Evolutionary conservation across 1,284 basidiomycete species (phyloP).

Genomic region (Ganoderma multipileum): DNA sequence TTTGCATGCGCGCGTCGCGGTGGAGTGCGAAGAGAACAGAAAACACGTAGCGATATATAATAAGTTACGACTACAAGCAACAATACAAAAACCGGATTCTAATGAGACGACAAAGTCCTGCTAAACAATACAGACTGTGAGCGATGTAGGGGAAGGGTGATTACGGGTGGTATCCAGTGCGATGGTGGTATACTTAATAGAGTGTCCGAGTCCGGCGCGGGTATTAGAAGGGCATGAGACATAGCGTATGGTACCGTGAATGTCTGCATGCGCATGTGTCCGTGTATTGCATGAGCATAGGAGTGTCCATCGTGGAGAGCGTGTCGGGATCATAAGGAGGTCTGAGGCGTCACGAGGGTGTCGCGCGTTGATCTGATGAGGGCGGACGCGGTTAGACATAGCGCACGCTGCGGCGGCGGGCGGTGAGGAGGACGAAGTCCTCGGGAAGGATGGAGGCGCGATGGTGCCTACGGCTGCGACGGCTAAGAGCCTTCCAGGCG

Average conservation of each 20-base stretch:
- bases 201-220: background rate
- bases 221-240: background rate
- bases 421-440: constrained; percentile 66
- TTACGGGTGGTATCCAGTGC: background rate
- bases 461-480: constrained; percentile 54
- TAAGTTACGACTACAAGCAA: background rate
- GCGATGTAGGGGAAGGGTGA: background rate
- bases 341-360: background rate
- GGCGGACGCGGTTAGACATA: constrained; percentile 20
- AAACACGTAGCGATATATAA: background rate
- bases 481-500: constrained; percentile 67
- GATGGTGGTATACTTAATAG: background rate
- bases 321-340: background rate
- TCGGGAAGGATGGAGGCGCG: constrained; percentile 60
- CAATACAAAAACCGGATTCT: background rate
- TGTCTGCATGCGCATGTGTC: background rate
- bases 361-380: background rate
- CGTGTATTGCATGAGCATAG: background rate
- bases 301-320: background rate
- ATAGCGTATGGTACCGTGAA: background rate
- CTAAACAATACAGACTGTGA: background rate
- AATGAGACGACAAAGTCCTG: background rate
- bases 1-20: background rate
- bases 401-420: constrained; percentile 56
- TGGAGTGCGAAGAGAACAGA: background rate